phyloP scores from a whole-genome alignment of 345 rosid species.

The Cardamine occulta region DNA sequence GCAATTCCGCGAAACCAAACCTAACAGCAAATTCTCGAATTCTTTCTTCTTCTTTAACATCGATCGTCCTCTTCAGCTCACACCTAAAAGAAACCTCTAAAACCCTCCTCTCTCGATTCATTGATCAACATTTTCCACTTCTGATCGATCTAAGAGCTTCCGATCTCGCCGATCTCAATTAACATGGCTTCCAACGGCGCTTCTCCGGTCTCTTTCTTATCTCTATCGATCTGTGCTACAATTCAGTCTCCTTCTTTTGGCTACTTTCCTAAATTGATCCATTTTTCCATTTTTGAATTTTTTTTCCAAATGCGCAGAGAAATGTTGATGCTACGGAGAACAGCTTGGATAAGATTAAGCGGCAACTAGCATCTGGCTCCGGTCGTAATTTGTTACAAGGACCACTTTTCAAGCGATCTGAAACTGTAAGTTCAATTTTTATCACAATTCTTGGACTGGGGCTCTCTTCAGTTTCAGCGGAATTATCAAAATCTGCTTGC shows the following conservation, averaged over 20 bases:
- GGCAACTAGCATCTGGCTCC: conserved; percentile 93
- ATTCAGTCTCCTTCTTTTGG: background rate
- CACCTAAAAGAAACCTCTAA: conserved; percentile 3
- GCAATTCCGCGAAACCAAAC: conserved; percentile 47
- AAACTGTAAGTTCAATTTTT: conserved; percentile 63
- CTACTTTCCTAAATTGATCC: conserved; percentile 1
- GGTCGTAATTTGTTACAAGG: conserved; percentile 90
- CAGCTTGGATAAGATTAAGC: conserved; percentile 96
- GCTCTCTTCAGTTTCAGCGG: conserved; percentile 7
- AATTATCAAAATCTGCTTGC: conserved; percentile 12
- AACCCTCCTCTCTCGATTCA: conserved; percentile 17
- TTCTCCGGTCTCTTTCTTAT: conserved; percentile 61
- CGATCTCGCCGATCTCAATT: conserved; percentile 42
- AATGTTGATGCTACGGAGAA: conserved; percentile 62
- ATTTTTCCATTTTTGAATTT: conserved; percentile 1
- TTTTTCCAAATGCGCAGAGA: conserved; percentile 49
- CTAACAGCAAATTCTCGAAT: conserved; percentile 31
- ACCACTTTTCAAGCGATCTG: conserved; percentile 98
- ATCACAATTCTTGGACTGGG: conserved; percentile 17
- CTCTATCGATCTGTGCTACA: conserved; percentile 18
- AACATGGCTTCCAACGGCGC: conserved; percentile 87
- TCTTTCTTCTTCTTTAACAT: conserved; percentile 6
- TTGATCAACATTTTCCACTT: background rate
- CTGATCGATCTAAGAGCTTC: background rate
- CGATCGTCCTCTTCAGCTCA: conserved; percentile 30